Conservation (phyloP, 495 filamentous ascomycete species). For the Hypoxylon rickii region DNA sequence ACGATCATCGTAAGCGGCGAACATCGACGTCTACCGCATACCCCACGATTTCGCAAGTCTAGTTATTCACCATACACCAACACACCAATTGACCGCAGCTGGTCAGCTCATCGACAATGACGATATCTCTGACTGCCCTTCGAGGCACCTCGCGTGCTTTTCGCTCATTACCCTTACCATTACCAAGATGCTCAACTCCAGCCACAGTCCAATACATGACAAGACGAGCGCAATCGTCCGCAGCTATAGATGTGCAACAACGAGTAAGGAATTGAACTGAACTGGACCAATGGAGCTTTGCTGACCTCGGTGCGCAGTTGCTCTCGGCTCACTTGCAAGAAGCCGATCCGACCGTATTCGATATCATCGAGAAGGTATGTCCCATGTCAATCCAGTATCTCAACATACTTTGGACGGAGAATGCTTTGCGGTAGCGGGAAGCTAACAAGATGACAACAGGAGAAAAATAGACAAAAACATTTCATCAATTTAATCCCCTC, state of each 20-base stretch:
- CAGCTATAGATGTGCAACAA: slow-evolving; percentile 66
- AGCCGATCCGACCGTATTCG: slow-evolving; percentile 82
- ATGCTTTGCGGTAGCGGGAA: not conserved
- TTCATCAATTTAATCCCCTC: slow-evolving; percentile 99
- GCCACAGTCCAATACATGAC: slow-evolving; percentile 32
- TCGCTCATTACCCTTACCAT: slow-evolving; percentile 21
- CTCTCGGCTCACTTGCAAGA: slow-evolving; percentile 78
- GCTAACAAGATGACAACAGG: slow-evolving; percentile 55
- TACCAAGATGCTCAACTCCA: slow-evolving; percentile 15
- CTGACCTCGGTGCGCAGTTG: slow-evolving; percentile 57
- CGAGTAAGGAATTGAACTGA: too few species aligned
- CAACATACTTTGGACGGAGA: too few species aligned
- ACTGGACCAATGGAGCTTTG: not conserved
- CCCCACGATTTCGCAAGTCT: not conserved
- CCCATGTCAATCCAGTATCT: too few species aligned
- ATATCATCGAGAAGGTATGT: slow-evolving; percentile 84
- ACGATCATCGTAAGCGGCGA: not conserved
- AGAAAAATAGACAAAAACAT: slow-evolving; percentile 93
- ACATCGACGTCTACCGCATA: not conserved
- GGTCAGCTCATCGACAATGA: slow-evolving; percentile 17
- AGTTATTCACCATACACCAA: not conserved
- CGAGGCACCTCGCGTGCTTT: slow-evolving; percentile 38
- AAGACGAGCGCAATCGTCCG: slow-evolving; percentile 52
- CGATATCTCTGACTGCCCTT: slow-evolving; percentile 28
- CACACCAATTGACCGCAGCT: slow-evolving; percentile 2